Evolutionary conservation across 495 filamentous ascomycete genomes (phyloP).

Genomic region (Podospora didyma): DNA sequence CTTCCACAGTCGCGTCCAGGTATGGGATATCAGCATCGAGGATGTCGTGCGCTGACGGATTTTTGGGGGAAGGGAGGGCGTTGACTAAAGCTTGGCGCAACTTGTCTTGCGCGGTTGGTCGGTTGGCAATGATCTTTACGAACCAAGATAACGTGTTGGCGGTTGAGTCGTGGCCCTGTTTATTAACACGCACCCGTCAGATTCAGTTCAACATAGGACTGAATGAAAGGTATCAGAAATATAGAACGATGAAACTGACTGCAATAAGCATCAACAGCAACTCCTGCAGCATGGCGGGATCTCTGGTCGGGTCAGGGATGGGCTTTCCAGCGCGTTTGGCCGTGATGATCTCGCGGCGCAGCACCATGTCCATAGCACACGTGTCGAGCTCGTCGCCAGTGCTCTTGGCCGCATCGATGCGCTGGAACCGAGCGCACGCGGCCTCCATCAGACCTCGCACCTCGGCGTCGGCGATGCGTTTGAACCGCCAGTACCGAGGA

Average conservation of each 20-base stretch:
- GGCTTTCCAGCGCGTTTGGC: constrained; percentile 20
- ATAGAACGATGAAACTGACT: constrained; percentile 4
- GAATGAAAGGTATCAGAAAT: neutral
- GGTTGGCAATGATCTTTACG: constrained; percentile 28
- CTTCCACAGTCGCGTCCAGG: constrained; percentile 34
- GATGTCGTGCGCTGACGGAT: constrained; percentile 19
- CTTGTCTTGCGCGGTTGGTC: constrained; percentile 19
- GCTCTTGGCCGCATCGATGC: constrained; percentile 10
- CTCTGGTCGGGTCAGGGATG: constrained; percentile 14
- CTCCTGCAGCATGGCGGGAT: constrained; percentile 27
- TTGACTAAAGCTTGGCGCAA: constrained; percentile 21
- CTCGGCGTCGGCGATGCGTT: constrained; percentile 11
- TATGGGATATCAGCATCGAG: constrained; percentile 28
- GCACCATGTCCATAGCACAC: constrained; percentile 34
- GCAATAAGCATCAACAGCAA: constrained; percentile 18
- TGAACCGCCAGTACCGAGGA: constrained; percentile 17
- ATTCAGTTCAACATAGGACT: no score
- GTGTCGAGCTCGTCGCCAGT: constrained; percentile 21
- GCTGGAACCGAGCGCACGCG: constrained; percentile 10
- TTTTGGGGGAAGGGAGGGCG: constrained; percentile 7
- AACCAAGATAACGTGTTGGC: constrained; percentile 31
- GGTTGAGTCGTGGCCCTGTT: constrained; percentile 26
- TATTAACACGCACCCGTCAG: no score
- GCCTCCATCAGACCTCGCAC: constrained; percentile 16
- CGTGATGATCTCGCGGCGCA: constrained; percentile 23